phyloP scores from a whole-genome alignment of 2,329 filamentous ascomycete species.

The Westerdykella sp. region DNA sequence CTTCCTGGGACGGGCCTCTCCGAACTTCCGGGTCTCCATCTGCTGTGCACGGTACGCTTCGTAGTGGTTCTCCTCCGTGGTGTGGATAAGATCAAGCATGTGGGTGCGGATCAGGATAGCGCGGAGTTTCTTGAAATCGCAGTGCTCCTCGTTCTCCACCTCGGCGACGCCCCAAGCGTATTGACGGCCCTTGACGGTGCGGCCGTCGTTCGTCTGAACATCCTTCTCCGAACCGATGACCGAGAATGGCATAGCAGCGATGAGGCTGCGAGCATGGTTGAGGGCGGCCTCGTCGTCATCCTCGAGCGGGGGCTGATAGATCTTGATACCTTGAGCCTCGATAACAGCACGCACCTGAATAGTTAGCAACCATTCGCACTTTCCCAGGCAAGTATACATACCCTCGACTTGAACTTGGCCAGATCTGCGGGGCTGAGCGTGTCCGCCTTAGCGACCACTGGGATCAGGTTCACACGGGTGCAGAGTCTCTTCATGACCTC shows the following conservation, averaged over 20 bases:
- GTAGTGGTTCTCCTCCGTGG: slow-evolving; percentile 98
- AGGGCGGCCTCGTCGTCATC: slow-evolving; percentile 97
- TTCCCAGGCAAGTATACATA: slow-evolving; percentile 44
- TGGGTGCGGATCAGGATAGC: slow-evolving; percentile 98
- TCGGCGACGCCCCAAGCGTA: slow-evolving; percentile 99
- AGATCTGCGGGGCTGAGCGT: slow-evolving; percentile 91
- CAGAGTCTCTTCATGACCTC: slow-evolving; percentile 99
- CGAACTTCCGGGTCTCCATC: slow-evolving; percentile 99
- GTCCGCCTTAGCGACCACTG: slow-evolving; percentile 97
- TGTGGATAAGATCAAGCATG: slow-evolving; percentile 99
- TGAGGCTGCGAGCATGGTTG: slow-evolving; percentile 87
- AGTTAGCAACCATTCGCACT: slow-evolving; percentile 9
- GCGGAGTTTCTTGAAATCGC: slow-evolving; percentile 99
- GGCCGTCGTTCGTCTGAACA: slow-evolving; percentile 90
- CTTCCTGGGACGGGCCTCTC: slow-evolving; percentile 94
- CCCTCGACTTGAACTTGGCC: slow-evolving; percentile 89
- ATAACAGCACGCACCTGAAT: slow-evolving; percentile 84
- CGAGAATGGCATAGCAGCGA: slow-evolving; percentile 96
- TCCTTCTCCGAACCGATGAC: slow-evolving; percentile 99
- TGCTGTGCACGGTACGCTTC: slow-evolving; percentile 98
- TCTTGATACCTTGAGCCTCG: slow-evolving; percentile 98
- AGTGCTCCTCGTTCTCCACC: slow-evolving; percentile 99
- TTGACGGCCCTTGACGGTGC: slow-evolving; percentile 97
- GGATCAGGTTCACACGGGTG: slow-evolving; percentile 96
- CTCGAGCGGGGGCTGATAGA: slow-evolving; percentile 95